Conservation (phyloP, 768 basidiomycete species). For the Suillus subluteus region DNA sequence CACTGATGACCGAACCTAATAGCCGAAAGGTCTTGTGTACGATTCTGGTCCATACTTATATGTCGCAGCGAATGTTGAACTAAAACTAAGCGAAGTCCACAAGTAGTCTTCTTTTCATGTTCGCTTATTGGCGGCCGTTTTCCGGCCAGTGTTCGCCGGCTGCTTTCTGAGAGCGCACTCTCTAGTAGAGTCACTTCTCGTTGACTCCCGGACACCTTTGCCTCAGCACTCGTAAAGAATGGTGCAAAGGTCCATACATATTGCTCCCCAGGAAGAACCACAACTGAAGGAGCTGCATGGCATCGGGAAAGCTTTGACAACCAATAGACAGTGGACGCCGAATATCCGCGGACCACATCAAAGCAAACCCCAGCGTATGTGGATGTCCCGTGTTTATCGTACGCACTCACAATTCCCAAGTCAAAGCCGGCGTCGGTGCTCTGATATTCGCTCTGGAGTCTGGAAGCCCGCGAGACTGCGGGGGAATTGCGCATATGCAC, state of each 20-base stretch:
- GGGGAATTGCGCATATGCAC: slow-evolving; percentile 78
- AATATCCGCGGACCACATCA: slow-evolving; percentile 69
- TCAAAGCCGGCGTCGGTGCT: slow-evolving; percentile 76
- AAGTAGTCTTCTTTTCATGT: slow-evolving; percentile 1
- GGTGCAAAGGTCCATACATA: slow-evolving; percentile 92
- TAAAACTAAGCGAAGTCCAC: background rate
- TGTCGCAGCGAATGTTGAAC: background rate
- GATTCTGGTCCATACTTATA: background rate
- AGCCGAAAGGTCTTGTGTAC: background rate
- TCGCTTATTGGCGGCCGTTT: background rate
- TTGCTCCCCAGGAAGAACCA: slow-evolving; percentile 78
- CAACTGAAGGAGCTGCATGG: slow-evolving; percentile 70
- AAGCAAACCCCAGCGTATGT: slow-evolving; percentile 75
- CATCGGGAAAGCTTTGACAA: background rate
- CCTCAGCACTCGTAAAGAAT: slow-evolving; percentile 78
- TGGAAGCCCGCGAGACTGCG: slow-evolving; percentile 56
- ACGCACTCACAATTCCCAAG: slow-evolving; percentile 36
- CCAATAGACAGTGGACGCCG: slow-evolving; percentile 52
- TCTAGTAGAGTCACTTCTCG: background rate
- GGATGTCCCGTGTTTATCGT: background rate
- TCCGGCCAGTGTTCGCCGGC: background rate
- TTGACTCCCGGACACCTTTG: slow-evolving; percentile 46
- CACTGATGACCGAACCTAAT: background rate
- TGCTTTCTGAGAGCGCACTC: background rate
- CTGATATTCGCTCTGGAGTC: slow-evolving; percentile 70